Percentiles rank a stretch among this genome's conserved stretches.
Evolutionary conservation across 441 rosid genomes (phyloP).

Genomic region (Gossypium schwendimanii): DNA sequence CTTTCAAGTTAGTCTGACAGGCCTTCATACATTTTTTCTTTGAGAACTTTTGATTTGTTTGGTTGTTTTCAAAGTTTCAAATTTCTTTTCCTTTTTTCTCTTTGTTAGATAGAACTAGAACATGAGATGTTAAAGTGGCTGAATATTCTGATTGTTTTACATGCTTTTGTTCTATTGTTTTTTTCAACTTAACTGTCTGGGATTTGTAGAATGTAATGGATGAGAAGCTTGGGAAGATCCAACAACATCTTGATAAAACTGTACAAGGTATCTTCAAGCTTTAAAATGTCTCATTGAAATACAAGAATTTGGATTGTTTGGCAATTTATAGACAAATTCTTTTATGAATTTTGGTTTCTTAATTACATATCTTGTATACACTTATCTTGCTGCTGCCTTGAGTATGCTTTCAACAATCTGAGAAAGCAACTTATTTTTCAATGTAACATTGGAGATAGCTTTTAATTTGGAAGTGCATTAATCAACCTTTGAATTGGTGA

Average conservation of each 20-base stretch:
- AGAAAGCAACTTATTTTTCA: not conserved
- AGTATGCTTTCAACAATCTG: not conserved
- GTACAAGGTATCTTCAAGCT: conserved; percentile 58
- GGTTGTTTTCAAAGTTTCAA: not conserved
- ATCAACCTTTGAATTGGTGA: not conserved
- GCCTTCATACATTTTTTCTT: not conserved
- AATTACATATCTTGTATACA: not conserved
- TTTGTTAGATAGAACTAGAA: not conserved
- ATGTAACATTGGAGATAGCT: not conserved
- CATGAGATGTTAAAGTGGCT: not conserved
- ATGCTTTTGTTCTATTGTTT: conserved; percentile 2
- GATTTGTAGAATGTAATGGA: conserved; percentile 48
- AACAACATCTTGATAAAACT: conserved; percentile 71
- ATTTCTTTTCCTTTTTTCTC: not conserved
- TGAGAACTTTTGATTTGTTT: not conserved
- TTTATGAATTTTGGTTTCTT: not conserved
- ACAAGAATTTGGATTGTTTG: not conserved
- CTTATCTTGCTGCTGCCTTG: not conserved
- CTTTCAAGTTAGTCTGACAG: not conserved
- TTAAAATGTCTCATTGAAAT: conserved; percentile 2
- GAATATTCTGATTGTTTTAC: not conserved
- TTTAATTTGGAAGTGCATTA: not conserved
- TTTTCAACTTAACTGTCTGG: conserved; percentile 17
- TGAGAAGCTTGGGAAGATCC: conserved; percentile 49
- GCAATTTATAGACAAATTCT: not conserved